A percentile compares a stretch with the other conserved stretches of the same genome.
Evolutionary conservation across 1,139 yeast species (phyloP).

Genomic region (Candida sojae): DNA sequence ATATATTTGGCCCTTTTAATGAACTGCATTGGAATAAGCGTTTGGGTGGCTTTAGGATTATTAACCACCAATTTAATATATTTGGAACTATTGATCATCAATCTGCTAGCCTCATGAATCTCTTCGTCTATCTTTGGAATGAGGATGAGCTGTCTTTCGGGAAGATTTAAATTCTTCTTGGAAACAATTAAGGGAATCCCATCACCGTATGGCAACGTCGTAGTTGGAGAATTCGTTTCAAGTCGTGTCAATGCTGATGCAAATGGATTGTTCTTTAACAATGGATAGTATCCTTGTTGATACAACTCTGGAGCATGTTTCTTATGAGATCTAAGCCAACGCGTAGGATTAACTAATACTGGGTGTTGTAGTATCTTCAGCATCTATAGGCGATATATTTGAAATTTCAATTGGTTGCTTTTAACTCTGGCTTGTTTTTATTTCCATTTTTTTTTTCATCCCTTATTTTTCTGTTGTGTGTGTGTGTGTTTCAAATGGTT

Average conservation of each 20-base stretch:
- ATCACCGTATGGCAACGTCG: slow-evolving; percentile 25
- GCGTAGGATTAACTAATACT: slow-evolving; percentile 24
- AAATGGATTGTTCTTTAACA: slow-evolving; percentile 24
- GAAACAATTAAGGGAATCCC: slow-evolving; percentile 23
- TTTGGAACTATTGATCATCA: slow-evolving; percentile 14
- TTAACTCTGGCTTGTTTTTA: neutral
- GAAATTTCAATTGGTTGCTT: neutral
- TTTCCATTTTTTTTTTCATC: neutral
- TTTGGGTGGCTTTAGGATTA: neutral
- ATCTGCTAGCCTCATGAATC: slow-evolving; percentile 13
- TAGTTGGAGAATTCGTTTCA: slow-evolving; percentile 21
- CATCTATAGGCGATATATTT: neutral
- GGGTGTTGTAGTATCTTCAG: slow-evolving; percentile 21
- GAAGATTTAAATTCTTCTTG: slow-evolving; percentile 8
- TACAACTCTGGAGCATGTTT: slow-evolving; percentile 20
- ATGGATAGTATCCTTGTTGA: slow-evolving; percentile 14
- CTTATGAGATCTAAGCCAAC: slow-evolving; percentile 22
- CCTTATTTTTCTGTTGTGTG: neutral
- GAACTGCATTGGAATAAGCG: slow-evolving; percentile 8
- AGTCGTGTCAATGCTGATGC: slow-evolving; percentile 21
- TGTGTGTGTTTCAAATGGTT: neutral
- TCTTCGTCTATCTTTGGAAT: slow-evolving; percentile 11
- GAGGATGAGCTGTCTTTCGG: slow-evolving; percentile 1
- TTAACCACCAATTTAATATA: slow-evolving; percentile 8
- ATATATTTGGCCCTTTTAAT: slow-evolving; percentile 9